Percentiles rank a stretch among this genome's conserved stretches.
Evolutionary conservation across 2,329 filamentous ascomycete genomes (phyloP).

Genomic region (Fusarium devonianum): DNA sequence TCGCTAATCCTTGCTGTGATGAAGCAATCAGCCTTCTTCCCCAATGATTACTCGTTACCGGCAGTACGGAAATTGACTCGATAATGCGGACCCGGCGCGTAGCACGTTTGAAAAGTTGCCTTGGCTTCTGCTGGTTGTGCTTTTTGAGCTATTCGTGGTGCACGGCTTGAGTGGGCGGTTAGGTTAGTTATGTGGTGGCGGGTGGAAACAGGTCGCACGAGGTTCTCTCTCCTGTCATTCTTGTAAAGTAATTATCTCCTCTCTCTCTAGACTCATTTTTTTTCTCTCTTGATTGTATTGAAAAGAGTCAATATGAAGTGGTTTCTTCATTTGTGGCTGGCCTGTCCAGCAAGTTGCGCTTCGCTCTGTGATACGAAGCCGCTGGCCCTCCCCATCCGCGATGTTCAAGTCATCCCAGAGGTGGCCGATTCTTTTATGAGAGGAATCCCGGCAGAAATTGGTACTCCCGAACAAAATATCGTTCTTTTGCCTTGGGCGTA

Average conservation of each 20-base stretch:
- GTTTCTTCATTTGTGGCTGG: not conserved
- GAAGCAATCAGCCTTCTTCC: too few relatives aligned
- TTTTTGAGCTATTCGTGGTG: not conserved
- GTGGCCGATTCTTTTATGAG: conserved; percentile 41
- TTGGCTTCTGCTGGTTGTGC: conserved; percentile 1
- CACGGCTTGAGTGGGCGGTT: not conserved
- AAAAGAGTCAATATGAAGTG: conserved; percentile 1
- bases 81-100: not conserved
- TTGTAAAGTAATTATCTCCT: not conserved
- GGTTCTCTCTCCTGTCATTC: not conserved
- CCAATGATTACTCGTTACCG: not conserved
- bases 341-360: not conserved
- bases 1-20: conserved; percentile 2
- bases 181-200: not conserved
- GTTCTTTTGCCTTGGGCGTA: conserved; percentile 45
- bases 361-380: conserved; percentile 27
- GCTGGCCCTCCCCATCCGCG: conserved; percentile 20
- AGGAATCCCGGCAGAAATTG: conserved; percentile 39
- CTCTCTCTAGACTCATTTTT: too few relatives aligned
- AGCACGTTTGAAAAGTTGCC: not conserved
- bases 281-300: not conserved
- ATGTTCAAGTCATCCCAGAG: conserved; percentile 35
- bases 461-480: conserved; percentile 40
- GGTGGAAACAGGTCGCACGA: not conserved
- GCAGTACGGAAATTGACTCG: not conserved